Evolutionary conservation across 2,329 filamentous ascomycete species (phyloP), one percentile per base, ranked within the genome.

Genomic region (Cordyceps cateniannulata): DNA sequence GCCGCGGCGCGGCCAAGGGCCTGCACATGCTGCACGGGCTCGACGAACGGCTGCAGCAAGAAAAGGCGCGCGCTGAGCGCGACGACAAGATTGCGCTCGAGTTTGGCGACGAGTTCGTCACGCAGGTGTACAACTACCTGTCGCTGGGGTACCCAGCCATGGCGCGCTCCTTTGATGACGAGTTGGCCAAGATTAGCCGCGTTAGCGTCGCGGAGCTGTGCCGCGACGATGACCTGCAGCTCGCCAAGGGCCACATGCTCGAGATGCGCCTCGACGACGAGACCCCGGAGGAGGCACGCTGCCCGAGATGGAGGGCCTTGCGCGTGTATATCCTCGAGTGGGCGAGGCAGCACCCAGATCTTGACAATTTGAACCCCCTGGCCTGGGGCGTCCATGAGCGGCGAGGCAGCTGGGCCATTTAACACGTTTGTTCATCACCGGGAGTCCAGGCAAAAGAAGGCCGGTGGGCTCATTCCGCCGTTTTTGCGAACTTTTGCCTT

Each of bases 41-140:
- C 14, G 78, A 83, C 58, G 80, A 83, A 64, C 76, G 77, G 20
- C 70, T 83, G 18, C 75, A 73, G 62, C 74, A 76, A 61, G 80
- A 82, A 65, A 81, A 81, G 69, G 77, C 72, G 6, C 73, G 75
- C 14, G 78, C 76, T 18, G 81, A 84, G 66, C 73, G 74, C 1
- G 76, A 83, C 64, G 80, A 82, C 56, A 79, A 80, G 67, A 83
- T 86, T 62, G 70, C 76, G 4, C 73, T 75, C 57, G 92, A 96
- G 72, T 96, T 95, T 68, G 81, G 87, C 63, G 91, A 96, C 71
- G 80, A 80, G 3, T 96, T 97, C 71, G 85, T 97, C 60, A 96
- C 93, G 0, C 93, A 98, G 73, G 93, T 98, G 8, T 98, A 96
- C 81, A 97, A 98, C 73, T 98, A 98, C 73, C 81, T 98, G 18